Conservation (phyloP, 768 basidiomycete genomes). For the Amyloporia xantha region DNA sequence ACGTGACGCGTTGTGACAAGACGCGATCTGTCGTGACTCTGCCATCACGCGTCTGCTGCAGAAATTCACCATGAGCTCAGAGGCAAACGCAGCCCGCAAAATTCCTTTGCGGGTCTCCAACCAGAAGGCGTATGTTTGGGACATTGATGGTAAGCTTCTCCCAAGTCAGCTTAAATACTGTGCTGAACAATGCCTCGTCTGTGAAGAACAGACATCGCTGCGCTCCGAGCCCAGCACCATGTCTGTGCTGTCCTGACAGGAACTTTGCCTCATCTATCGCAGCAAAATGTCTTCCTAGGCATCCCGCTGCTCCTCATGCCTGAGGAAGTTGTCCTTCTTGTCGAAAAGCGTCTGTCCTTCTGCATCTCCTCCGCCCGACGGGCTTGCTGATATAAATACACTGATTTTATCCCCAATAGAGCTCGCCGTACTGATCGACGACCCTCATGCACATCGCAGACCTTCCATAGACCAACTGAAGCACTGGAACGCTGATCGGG, state of each 20-base stretch:
- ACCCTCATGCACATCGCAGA: conserved; percentile 48
- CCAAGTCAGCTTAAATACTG: neutral
- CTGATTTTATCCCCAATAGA: conserved; percentile 44
- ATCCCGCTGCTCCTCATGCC: conserved; percentile 84
- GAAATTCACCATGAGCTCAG: no score
- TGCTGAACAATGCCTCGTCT: neutral
- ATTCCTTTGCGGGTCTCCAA: conserved; percentile 69
- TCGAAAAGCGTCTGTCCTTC: conserved; percentile 62
- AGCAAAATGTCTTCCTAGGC: conserved; percentile 95
- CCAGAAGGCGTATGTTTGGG: conserved; percentile 82
- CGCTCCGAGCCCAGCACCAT: conserved; percentile 69
- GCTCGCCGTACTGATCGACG: conserved; percentile 71
- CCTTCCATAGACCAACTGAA: conserved; percentile 43
- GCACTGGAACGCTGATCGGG: conserved; percentile 46
- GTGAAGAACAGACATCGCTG: conserved; percentile 60
- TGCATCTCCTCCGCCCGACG: neutral
- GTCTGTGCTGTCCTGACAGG: conserved; percentile 84
- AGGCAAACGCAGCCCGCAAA: no score
- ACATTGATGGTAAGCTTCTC: conserved; percentile 58
- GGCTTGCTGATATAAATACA: conserved; percentile 11
- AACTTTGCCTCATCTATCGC: conserved; percentile 89
- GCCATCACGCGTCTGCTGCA: no score
- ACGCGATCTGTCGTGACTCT: no score
- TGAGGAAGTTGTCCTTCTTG: conserved; percentile 86
- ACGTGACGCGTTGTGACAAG: no score